Evolutionary conservation across 2,329 filamentous ascomycete species (phyloP).

Genomic region (Arthrobotrys entomopaga): DNA sequence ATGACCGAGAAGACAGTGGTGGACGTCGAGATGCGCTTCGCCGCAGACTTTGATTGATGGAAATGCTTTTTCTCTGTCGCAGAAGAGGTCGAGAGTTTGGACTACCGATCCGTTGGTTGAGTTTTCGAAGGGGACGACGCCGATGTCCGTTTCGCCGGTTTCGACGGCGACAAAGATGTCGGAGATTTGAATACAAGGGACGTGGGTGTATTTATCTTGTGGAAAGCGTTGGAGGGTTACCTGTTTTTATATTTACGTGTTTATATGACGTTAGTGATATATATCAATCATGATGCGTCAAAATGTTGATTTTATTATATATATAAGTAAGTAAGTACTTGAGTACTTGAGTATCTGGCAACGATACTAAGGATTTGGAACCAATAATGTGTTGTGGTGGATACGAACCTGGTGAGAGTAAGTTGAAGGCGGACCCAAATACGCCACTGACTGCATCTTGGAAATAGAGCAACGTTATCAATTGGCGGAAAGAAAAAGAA

Average conservation of each 20-base stretch:
- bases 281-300: no score
- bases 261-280: no score
- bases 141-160: slow-evolving; percentile 71
- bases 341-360: no score
- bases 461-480: not conserved
- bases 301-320: no score
- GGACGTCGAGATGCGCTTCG: slow-evolving; percentile 86
- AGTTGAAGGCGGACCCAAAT: slow-evolving; percentile 72
- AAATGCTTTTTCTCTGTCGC: slow-evolving; percentile 74
- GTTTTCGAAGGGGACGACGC: slow-evolving; percentile 95
- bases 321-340: no score
- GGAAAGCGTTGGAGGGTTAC: slow-evolving; percentile 62
- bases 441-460: slow-evolving; percentile 65
- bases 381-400: slow-evolving; percentile 27
- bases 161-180: slow-evolving; percentile 86
- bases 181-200: slow-evolving; percentile 59
- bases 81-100: slow-evolving; percentile 87
- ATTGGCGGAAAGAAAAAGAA: not conserved
- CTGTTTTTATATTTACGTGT: slow-evolving; percentile 7
- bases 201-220: slow-evolving; percentile 29
- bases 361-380: no score
- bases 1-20: slow-evolving; percentile 82
- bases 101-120: slow-evolving; percentile 93
- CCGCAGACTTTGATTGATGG: slow-evolving; percentile 78
- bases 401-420: slow-evolving; percentile 76